Evolutionary conservation across 805 yeast species (phyloP).

Genomic region (Candida schatavii): DNA sequence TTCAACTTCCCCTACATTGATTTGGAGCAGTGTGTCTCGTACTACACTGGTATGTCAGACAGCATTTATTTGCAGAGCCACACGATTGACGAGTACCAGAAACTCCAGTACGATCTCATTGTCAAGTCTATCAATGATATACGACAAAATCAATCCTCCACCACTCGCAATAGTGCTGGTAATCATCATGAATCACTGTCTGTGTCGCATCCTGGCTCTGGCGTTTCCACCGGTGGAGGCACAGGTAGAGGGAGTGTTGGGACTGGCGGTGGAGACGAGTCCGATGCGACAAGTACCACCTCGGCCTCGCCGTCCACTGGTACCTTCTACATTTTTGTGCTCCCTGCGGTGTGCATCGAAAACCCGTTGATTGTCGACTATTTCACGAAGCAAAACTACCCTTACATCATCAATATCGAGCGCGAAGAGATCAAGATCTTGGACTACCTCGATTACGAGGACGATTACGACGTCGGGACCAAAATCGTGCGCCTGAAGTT

Average conservation of each 20-base stretch:
- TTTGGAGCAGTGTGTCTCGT: slow-evolving; percentile 13
- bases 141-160: slow-evolving; percentile 1
- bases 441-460: slow-evolving; percentile 10
- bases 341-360: slow-evolving; percentile 13
- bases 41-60: slow-evolving; percentile 12
- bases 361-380: slow-evolving; percentile 8
- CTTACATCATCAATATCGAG: slow-evolving; percentile 13
- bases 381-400: slow-evolving; percentile 5
- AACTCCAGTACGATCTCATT: slow-evolving; percentile 10
- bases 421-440: slow-evolving; percentile 14
- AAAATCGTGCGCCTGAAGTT: slow-evolving; percentile 7
- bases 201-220: background rate
- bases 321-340: slow-evolving; percentile 5
- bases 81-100: slow-evolving; percentile 9
- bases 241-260: background rate
- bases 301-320: slow-evolving; percentile 4
- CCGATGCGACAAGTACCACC: too few species aligned
- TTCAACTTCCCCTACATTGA: slow-evolving; percentile 13
- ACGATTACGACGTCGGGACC: slow-evolving; percentile 8
- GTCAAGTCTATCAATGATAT: background rate
- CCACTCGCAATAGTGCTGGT: background rate
- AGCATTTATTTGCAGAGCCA: slow-evolving; percentile 9
- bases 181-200: too few species aligned
- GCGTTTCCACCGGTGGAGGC: background rate
- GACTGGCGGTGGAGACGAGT: too few species aligned